Conservation (phyloP, 2,329 filamentous ascomycete species). For the Keithomyces neogunnii region DNA sequence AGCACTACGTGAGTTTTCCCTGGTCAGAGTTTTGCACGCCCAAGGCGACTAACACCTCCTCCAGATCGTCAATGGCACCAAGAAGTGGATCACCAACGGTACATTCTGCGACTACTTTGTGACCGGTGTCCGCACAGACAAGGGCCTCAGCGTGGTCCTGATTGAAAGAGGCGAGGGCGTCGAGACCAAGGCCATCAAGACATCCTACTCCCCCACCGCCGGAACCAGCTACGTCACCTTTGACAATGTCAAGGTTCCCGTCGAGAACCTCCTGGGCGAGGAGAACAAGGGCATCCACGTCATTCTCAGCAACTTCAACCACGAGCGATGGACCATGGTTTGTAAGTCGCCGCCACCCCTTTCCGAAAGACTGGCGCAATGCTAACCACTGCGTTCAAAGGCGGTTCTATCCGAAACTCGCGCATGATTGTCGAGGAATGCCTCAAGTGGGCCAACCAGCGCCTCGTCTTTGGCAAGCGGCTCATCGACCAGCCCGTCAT, state of each 20-base stretch:
- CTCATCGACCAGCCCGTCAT: constrained; percentile 79
- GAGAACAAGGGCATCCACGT: constrained; percentile 83
- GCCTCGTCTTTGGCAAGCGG: constrained; percentile 74
- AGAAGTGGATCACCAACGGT: constrained; percentile 84
- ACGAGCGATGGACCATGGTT: constrained; percentile 72
- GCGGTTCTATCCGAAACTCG: constrained; percentile 53
- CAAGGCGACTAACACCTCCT: neutral
- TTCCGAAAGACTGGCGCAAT: constrained; percentile 3
- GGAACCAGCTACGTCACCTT: constrained; percentile 75
- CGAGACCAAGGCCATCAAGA: constrained; percentile 72
- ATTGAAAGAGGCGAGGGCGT: constrained; percentile 67
- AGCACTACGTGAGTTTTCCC: constrained; percentile 52
- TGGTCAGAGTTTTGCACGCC: neutral
- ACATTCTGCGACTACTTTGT: constrained; percentile 79
- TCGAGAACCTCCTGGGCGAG: constrained; percentile 66
- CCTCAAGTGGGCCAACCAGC: constrained; percentile 82
- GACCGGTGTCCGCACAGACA: constrained; percentile 68
- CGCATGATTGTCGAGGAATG: constrained; percentile 72
- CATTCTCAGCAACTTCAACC: constrained; percentile 82
- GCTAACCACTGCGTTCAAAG: constrained; percentile 14
- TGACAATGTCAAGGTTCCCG: constrained; percentile 80
- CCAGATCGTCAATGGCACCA: constrained; percentile 57
- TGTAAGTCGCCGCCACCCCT: constrained; percentile 31
- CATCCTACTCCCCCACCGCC: constrained; percentile 69
- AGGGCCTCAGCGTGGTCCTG: constrained; percentile 69